Evolutionary conservation across 202 grass and related monocot genomes (phyloP).

Genomic region (Brachypodium distachyon): DNA sequence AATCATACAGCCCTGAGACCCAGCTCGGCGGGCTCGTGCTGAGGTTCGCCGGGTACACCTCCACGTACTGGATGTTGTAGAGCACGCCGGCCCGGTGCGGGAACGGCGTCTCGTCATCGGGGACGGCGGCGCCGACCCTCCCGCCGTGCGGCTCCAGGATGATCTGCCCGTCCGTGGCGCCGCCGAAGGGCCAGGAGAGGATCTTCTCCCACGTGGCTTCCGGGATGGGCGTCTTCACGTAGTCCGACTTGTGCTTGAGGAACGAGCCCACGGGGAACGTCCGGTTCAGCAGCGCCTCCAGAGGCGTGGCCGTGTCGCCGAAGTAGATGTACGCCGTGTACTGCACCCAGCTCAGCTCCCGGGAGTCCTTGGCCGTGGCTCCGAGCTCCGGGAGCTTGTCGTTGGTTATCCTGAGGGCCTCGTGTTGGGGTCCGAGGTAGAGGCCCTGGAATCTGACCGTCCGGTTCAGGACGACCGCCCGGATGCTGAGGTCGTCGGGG

Average conservation of each 20-base stretch:
- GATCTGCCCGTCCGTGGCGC: not conserved
- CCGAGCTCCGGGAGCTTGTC: conserved; percentile 21
- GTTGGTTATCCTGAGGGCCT: too few relatives aligned
- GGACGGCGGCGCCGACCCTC: not conserved
- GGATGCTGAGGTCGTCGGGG: conserved; percentile 25
- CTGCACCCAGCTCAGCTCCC: conserved; percentile 47
- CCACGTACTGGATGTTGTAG: conserved; percentile 60
- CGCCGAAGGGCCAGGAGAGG: conserved; percentile 8
- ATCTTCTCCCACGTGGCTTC: not conserved
- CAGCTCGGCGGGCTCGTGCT: not conserved
- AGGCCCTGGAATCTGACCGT: conserved; percentile 38
- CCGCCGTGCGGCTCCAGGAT: conserved; percentile 34
- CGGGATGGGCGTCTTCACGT: not conserved
- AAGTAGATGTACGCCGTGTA: conserved; percentile 28
- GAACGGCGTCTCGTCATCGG: conserved; percentile 24
- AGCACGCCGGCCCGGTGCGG: conserved; percentile 43
- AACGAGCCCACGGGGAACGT: not conserved
- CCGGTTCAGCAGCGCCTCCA: conserved; percentile 17
- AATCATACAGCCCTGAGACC: conserved; percentile 8
- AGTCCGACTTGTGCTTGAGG: conserved; percentile 32
- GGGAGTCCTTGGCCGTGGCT: conserved; percentile 25
- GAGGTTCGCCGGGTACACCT: not conserved
- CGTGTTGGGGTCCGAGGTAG: conserved; percentile 38
- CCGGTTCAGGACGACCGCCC: not conserved
- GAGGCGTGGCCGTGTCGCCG: not conserved